Percentiles rank a stretch among this genome's conserved stretches.
These are phyloP conservation scores for Irpex sp. DNA, from an alignment of 1,284 basidiomycete genomes.

Conservation along the genomic window DNA sequence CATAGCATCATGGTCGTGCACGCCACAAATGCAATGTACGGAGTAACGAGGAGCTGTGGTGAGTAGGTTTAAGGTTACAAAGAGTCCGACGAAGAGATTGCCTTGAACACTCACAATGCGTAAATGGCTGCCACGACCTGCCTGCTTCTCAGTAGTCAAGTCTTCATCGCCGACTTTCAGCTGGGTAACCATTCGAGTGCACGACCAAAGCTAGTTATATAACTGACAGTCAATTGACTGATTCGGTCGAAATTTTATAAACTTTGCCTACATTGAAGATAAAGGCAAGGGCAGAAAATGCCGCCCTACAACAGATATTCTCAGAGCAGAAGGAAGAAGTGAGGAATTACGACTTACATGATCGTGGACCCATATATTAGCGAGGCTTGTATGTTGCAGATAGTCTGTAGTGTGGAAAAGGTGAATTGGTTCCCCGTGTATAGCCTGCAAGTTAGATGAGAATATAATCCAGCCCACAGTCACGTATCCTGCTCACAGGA, in stretches of 20 bases:
- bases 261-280: neutral
- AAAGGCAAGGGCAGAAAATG: neutral
- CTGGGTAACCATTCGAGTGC: neutral
- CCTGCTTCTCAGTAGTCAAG: neutral
- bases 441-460: neutral
- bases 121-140: neutral
- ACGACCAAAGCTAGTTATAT: neutral
- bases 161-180: neutral
- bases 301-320: neutral
- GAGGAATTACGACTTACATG: neutral
- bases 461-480: neutral
- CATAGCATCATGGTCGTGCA: neutral
- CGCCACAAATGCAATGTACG: neutral
- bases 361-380: neutral
- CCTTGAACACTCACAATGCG: too few relatives aligned
- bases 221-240: neutral
- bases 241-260: too few relatives aligned
- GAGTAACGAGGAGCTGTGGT: neutral
- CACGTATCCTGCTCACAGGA: neutral
- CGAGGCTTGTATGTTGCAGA: neutral
- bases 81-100: too few relatives aligned
- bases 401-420: neutral
- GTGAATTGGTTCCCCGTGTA: neutral
- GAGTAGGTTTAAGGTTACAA: too few relatives aligned
- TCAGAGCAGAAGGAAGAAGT: neutral